Percentiles rank a stretch among this genome's conserved stretches.
Conservation (phyloP, 805 yeast species). For the Helenozyma baotianmanensis region DNA sequence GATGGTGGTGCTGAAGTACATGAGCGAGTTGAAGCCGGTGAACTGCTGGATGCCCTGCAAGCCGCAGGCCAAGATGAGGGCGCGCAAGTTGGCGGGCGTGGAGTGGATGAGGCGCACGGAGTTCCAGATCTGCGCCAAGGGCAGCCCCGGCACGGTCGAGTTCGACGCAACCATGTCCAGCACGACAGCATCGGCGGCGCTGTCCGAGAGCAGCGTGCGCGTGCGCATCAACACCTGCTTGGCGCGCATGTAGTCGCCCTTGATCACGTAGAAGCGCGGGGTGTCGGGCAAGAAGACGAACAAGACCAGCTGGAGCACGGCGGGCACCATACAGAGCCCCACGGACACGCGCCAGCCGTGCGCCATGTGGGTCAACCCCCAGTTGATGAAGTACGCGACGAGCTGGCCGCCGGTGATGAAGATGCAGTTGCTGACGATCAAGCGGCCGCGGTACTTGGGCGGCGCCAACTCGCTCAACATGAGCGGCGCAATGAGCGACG, state of each 20-base stretch:
- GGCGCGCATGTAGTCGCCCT: conserved; percentile 63
- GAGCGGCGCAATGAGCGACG: conserved; percentile 90
- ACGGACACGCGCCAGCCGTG: conserved; percentile 94
- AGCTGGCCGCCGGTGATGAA: conserved; percentile 95
- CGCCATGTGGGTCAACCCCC: conserved; percentile 66
- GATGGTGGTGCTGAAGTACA: conserved; percentile 92
- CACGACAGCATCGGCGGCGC: conserved; percentile 61
- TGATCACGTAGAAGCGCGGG: conserved; percentile 82
- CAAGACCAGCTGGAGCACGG: conserved; percentile 67
- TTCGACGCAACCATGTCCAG: conserved; percentile 53
- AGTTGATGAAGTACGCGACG: conserved; percentile 90
- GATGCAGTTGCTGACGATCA: conserved; percentile 81
- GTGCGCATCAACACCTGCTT: conserved; percentile 57
- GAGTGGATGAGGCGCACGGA: conserved; percentile 60
- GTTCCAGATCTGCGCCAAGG: conserved; percentile 50
- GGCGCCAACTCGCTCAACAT: conserved; percentile 93
- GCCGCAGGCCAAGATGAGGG: conserved; percentile 85
- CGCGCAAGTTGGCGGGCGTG: conserved; percentile 79
- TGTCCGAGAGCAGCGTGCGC: conserved; percentile 60
- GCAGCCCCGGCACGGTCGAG: conserved; percentile 40
- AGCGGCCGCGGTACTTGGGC: conserved; percentile 81
- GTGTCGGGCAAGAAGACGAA: conserved; percentile 92
- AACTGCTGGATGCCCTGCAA: conserved; percentile 95
- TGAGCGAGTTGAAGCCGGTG: conserved; percentile 92
- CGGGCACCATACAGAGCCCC: conserved; percentile 86